A percentile compares a stretch with the other conserved stretches of the same genome.
phyloP scores from a whole-genome alignment of 2,329 filamentous ascomycete genomes.

The Claviceps capensis region DNA sequence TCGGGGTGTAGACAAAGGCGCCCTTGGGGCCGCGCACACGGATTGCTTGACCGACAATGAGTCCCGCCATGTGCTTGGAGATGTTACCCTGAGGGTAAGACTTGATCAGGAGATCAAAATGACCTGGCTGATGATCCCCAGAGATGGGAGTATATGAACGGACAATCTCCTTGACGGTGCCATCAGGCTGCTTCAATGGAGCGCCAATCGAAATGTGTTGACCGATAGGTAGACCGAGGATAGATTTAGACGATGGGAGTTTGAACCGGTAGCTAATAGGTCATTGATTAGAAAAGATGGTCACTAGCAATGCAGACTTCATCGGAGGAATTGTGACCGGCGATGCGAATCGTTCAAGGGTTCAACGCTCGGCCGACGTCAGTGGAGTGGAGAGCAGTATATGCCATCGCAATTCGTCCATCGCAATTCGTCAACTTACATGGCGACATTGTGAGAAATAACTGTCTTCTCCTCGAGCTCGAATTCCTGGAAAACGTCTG shows the following conservation, averaged over 20 bases:
- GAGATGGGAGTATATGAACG: slow-evolving; percentile 89
- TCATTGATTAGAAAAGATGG: background rate
- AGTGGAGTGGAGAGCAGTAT: background rate
- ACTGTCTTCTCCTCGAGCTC: slow-evolving; percentile 88
- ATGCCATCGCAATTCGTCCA: background rate
- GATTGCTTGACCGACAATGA: slow-evolving; percentile 76
- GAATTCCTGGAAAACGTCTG: slow-evolving; percentile 79
- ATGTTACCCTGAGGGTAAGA: slow-evolving; percentile 97
- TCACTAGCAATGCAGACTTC: background rate
- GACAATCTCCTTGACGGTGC: slow-evolving; percentile 68
- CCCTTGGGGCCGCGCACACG: slow-evolving; percentile 91
- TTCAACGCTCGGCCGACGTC: background rate
- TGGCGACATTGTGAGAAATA: slow-evolving; percentile 95
- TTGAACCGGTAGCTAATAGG: slow-evolving; percentile 76
- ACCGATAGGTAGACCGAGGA: slow-evolving; percentile 92
- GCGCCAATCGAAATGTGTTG: slow-evolving; percentile 97
- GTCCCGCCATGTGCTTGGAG: slow-evolving; percentile 75
- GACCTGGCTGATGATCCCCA: slow-evolving; percentile 75
- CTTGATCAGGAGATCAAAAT: slow-evolving; percentile 96
- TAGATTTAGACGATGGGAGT: slow-evolving; percentile 61
- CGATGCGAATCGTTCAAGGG: background rate
- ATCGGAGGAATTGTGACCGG: background rate
- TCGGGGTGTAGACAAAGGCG: slow-evolving; percentile 92
- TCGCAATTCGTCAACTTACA: slow-evolving; percentile 41
- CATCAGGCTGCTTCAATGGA: slow-evolving; percentile 51